A percentile compares a stretch with the other conserved stretches of the same genome.
Conservation (phyloP, 1,284 basidiomycete genomes). For the Ustilago sp. region DNA sequence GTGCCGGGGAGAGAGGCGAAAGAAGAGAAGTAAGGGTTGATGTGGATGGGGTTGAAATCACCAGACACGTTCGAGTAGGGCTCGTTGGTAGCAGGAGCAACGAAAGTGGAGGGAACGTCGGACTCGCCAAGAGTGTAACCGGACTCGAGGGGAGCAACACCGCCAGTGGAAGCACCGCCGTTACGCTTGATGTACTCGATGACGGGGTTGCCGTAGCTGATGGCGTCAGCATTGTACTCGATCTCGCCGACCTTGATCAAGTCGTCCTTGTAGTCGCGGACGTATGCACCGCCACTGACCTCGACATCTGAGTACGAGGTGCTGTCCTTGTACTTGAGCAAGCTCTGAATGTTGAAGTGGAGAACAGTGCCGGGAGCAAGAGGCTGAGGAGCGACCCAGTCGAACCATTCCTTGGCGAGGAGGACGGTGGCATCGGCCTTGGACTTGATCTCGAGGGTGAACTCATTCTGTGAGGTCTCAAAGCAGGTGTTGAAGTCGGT, state of each 20-base stretch:
- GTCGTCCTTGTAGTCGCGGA: conserved; percentile 63
- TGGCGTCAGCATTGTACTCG: conserved; percentile 57
- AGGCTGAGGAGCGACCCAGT: conserved; percentile 86
- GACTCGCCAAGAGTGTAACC: conserved; percentile 54
- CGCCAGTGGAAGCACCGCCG: conserved; percentile 79
- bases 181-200: conserved; percentile 91
- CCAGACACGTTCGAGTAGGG: conserved; percentile 95
- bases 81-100: conserved; percentile 82
- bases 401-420: conserved; percentile 97
- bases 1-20: conserved; percentile 93
- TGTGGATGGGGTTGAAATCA: conserved; percentile 97
- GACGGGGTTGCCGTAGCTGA: conserved; percentile 81
- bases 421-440: conserved; percentile 89
- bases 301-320: conserved; percentile 83
- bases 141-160: conserved; percentile 81
- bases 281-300: conserved; percentile 76
- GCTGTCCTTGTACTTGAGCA: conserved; percentile 91
- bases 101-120: conserved; percentile 52
- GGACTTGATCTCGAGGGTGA: conserved; percentile 80
- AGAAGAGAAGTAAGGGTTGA: conserved; percentile 98
- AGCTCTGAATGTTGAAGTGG: conserved; percentile 87
- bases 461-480: conserved; percentile 85
- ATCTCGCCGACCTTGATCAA: conserved; percentile 60
- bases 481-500: conserved; percentile 95
- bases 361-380: conserved; percentile 80